Base-by-base conservation (phyloP, 495 filamentous ascomycete genomes). In the Tirmania nivea region DNA sequence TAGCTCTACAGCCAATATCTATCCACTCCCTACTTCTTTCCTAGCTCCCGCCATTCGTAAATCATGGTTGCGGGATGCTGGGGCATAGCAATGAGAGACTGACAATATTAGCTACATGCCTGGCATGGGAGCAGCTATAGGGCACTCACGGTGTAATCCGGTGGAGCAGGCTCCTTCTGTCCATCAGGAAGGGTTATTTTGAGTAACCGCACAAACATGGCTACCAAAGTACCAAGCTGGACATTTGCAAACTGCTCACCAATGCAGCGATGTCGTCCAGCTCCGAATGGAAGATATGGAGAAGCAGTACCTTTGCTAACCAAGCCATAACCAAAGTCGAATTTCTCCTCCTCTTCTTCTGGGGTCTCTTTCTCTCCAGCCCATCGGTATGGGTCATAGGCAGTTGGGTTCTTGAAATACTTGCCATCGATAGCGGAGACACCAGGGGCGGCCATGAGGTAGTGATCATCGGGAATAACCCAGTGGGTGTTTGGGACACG, bases 191-290 rank as follows among this genome's bases (percentile, higher is more conserved):
- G 92, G 55, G 69, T 71, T 48, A 94, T 74, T 66, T 78, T 80
- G 68, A 94, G 81, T 36, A 76, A 59, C 37, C 88, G 72, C 49
- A 94, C 80, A 50, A 88, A 70, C 34, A 76, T 80, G n/a, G 81
- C 84, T 50, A 81, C 69, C 59, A 97, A 93, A 10, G 84, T 85
- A 55, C 78, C 77, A 48, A 97, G 71, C 67, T 97, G 89, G 56
- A 94, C 73, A 64, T 92, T 93, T 53, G 90, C 90, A 64, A 95
- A 97, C 62, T 94, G 86, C 70, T 95, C 90, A 49, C 90, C 90
- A 62, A 97, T 95, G 66, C 90, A 97, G 10, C 90, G 70, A 68
- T 97, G 90, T 52, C 90, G 72, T 6, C 90, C 90, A 1, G 87
- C 90, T 2, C 90, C 90, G 63, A 97, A 97, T 0, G 90, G 90